These are phyloP conservation scores for Geranium rotundifolium DNA, from an alignment of 345 rosid genomes.

Conservation along the genomic window DNA sequence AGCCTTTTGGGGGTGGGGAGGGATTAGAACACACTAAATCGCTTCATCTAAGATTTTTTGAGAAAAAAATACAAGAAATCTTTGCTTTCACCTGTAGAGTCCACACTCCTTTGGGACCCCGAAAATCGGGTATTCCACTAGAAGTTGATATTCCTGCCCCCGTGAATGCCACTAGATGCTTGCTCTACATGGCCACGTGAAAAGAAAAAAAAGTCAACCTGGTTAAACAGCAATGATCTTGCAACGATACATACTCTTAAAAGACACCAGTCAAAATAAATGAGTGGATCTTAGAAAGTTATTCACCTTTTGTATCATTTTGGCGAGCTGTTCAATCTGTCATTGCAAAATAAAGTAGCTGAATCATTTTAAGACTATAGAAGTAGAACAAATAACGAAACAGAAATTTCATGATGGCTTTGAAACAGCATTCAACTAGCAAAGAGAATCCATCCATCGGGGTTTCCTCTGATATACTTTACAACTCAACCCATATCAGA, in stretches of 20 bases:
- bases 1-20: not conserved
- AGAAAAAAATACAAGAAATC: not conserved
- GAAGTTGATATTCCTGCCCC: constrained; percentile 35
- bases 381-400: no score
- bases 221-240: not conserved
- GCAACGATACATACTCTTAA: no score
- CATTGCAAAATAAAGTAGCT: not conserved
- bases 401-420: no score
- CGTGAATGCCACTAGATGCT: constrained; percentile 30
- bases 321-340: constrained; percentile 14
- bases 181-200: constrained; percentile 19
- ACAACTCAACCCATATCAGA: no score
- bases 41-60: not conserved
- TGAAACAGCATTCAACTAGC: no score
- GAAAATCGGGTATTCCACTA: constrained; percentile 34
- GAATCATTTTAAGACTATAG: not conserved
- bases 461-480: no score
- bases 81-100: constrained; percentile 21
- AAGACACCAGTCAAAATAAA: not conserved
- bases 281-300: not conserved
- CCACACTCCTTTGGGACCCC: constrained; percentile 33
- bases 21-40: no score
- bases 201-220: not conserved
- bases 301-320: constrained; percentile 9
- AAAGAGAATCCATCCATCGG: no score